These are phyloP conservation scores for Malania oleifera DNA, from an alignment of 164 flowering plant genomes.

Conservation along the genomic window DNA sequence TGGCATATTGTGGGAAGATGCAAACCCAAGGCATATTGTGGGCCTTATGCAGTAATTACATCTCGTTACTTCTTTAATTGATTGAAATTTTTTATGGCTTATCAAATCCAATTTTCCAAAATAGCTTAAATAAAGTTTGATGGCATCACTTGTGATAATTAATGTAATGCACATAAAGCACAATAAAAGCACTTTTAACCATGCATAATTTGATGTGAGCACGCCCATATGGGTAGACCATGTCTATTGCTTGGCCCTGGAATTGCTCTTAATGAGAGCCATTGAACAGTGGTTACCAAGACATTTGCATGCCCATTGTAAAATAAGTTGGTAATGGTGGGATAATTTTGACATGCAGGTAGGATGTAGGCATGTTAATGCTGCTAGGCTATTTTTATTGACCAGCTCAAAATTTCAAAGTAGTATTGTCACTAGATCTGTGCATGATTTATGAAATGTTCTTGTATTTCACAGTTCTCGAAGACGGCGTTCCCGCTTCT, in stretches of 20 bases:
- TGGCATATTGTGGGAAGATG: no score
- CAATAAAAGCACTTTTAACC: no score
- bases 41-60: no score
- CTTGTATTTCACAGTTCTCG: constrained; percentile 44
- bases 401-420: background rate
- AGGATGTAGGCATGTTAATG: background rate
- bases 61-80: no score
- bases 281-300: background rate
- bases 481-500: constrained; percentile 71
- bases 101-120: no score
- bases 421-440: background rate
- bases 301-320: background rate
- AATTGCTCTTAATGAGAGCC: background rate
- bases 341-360: background rate
- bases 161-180: no score
- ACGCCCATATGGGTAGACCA: no score
- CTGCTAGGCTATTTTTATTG: background rate
- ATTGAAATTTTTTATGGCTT: no score
- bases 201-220: no score
- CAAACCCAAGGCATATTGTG: no score
- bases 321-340: background rate
- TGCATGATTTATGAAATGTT: background rate
- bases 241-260: background rate
- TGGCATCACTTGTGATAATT: no score
- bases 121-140: no score